Base-by-base conservation (phyloP, 176 grass and related monocot genomes). In the Bothriochloa decipiens region DNA sequence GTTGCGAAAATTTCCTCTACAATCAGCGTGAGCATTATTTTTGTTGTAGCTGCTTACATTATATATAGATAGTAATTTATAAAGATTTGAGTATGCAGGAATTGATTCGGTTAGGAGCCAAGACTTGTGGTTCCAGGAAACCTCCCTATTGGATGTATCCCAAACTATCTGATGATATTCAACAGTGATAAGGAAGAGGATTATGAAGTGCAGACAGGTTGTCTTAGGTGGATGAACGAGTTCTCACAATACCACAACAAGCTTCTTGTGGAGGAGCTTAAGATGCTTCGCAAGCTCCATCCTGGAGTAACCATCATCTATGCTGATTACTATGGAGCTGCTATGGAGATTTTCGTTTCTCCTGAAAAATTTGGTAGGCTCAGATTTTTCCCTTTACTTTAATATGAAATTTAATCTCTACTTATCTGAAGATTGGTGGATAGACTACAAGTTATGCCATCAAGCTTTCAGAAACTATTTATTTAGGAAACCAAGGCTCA, bases 91-190 rank as follows among this genome's bases (percentile, higher is more conserved):
- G 65, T 87, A 72, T 76, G 5, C 37, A 98, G 96, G 91, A 95
- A 81, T 82, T 98, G 83, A 92, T 95, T 83, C 29, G 4, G 27
- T 74, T 88, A 28, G 96, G 96, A 27, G 96, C 91, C 6, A 95
- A 88, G 78, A 96, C 74, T 28, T 65, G 35, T 98, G 29, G 87
- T 98, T 67, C 93, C 96, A 14, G 88, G 92, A 39, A 98, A 95
- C 79, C 91, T 98, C 43, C 93, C 96, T 8, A 93, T 95, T 29
- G 96, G 96, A 8, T 98, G 96, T 29, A 5, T 89, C 29, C 91
- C 96, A 13, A n/a, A 26, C 9, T 98, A 95, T 67, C 71, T 98
- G 9, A 84, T 83, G 49, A 40, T 87, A 29, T 95, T 94, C 65
- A 89, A 84, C 76, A 98, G 87, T 27, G 11, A 63, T 18, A 89